A percentile compares a stretch with the other conserved stretches of the same genome.
Conservation (phyloP, 1,284 basidiomycete species). For the Bondarzewia mesenterica region DNA sequence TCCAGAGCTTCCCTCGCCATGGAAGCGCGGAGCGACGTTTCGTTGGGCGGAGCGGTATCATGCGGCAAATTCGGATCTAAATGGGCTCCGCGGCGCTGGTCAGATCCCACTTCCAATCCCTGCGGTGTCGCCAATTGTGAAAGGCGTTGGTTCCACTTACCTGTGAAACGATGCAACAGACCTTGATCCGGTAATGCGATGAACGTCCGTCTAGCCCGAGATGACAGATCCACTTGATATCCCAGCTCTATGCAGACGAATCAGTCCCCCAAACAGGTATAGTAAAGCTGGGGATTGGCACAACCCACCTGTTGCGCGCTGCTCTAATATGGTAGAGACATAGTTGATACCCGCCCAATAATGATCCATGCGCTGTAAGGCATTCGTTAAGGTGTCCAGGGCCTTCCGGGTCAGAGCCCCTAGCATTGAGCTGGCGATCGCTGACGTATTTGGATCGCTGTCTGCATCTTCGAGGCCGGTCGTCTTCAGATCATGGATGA, state of each 20-base stretch:
- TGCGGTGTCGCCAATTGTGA: neutral
- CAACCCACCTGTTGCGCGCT: neutral
- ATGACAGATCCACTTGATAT: neutral
- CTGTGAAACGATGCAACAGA: conserved; percentile 26
- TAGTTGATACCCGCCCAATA: conserved; percentile 29
- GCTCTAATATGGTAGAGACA: conserved; percentile 23
- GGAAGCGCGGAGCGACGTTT: conserved; percentile 26
- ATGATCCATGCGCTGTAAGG: conserved; percentile 25
- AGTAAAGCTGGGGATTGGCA: no score
- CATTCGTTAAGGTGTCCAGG: conserved; percentile 23
- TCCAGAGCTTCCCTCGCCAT: conserved; percentile 20
- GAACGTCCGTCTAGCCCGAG: conserved; percentile 23
- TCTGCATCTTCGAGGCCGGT: neutral
- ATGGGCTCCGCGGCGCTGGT: neutral
- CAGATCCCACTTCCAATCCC: neutral
- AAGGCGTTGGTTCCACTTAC: conserved; percentile 7
- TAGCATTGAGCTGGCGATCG: neutral
- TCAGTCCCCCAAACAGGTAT: no score
- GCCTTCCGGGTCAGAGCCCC: conserved; percentile 17
- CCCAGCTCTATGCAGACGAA: no score
- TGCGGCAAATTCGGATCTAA: conserved; percentile 24
- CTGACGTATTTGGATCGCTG: neutral
- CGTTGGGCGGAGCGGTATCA: conserved; percentile 27
- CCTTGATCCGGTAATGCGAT: conserved; percentile 31
- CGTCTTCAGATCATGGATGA: conserved; percentile 28